A percentile compares a stretch with the other conserved stretches of the same genome.
Evolutionary conservation across 495 filamentous ascomycete species (phyloP).

Genomic region (Aspergillus hancockii): DNA sequence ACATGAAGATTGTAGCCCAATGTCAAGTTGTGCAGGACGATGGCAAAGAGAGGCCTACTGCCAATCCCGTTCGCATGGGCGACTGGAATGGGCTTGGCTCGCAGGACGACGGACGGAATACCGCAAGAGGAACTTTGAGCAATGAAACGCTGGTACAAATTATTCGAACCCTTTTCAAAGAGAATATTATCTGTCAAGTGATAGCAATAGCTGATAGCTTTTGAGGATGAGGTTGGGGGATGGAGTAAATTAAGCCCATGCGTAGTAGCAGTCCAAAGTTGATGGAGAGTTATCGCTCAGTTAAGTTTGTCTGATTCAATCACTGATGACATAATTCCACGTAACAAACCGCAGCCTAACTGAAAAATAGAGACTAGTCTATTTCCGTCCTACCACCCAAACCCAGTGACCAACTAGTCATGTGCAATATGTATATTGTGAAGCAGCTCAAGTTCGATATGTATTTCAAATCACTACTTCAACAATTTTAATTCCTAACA

Average conservation of each 20-base stretch:
- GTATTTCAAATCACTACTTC: no score
- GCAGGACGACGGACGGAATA: conserved; percentile 24
- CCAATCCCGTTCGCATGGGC: conserved; percentile 36
- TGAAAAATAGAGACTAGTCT: neutral
- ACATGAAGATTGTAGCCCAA: conserved; percentile 26
- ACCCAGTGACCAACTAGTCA: no score
- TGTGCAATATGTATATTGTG: no score
- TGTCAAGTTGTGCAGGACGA: conserved; percentile 22
- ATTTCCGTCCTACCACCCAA: conserved; percentile 4
- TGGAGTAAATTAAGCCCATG: conserved; percentile 21
- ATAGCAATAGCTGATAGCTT: conserved; percentile 12
- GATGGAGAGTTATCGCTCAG: conserved; percentile 16
- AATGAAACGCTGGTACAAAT: neutral
- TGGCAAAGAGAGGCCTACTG: conserved; percentile 31
- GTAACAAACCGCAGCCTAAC: conserved; percentile 29
- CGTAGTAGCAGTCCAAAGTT: conserved; percentile 17
- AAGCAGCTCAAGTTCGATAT: neutral
- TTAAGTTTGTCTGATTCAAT: conserved; percentile 20
- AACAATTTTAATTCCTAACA: no score
- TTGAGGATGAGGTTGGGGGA: conserved; percentile 16
- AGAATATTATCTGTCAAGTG: neutral
- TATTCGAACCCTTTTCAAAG: neutral
- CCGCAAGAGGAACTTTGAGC: conserved; percentile 10
- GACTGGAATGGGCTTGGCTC: conserved; percentile 20
- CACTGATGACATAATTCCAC: conserved; percentile 48